Evolutionary conservation across 2,329 filamentous ascomycete species (phyloP).

Genomic region (Fusarium torulosum): DNA sequence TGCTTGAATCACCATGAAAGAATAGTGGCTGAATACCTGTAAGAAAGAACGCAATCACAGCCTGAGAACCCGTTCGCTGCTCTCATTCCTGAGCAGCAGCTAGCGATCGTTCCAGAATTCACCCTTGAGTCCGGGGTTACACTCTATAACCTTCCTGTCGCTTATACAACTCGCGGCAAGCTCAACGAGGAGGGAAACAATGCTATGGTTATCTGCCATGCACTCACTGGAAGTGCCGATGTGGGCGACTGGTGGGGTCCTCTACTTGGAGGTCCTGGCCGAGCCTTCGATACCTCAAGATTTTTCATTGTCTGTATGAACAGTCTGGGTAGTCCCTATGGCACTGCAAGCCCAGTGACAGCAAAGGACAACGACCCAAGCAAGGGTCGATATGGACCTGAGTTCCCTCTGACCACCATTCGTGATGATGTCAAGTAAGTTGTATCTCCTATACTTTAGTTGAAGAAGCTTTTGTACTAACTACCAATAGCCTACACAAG

Average conservation of each 20-base stretch:
- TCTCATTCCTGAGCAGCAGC: constrained; percentile 88
- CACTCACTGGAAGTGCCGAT: constrained; percentile 86
- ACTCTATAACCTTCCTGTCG: constrained; percentile 79
- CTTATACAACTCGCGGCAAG: constrained; percentile 74
- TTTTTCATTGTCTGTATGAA: constrained; percentile 92
- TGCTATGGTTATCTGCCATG: constrained; percentile 84
- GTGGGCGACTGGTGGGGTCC: constrained; percentile 92
- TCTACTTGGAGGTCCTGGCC: constrained; percentile 79
- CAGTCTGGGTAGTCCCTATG: constrained; percentile 86
- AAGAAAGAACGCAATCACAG: constrained; percentile 76
- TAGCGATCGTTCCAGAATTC: constrained; percentile 88
- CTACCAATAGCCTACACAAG: constrained; percentile 74
- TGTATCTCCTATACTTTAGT: too few relatives aligned
- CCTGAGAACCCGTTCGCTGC: constrained; percentile 91
- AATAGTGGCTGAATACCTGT: constrained; percentile 71
- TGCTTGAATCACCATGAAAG: constrained; percentile 46
- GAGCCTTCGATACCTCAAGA: constrained; percentile 82
- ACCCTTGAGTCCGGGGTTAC: constrained; percentile 92
- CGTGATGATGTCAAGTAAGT: constrained; percentile 91
- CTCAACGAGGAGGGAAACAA: constrained; percentile 72
- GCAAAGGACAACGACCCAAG: constrained; percentile 82
- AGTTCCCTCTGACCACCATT: constrained; percentile 96
- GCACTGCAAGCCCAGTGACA: constrained; percentile 89
- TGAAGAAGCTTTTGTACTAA: constrained; percentile 28
- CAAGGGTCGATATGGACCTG: constrained; percentile 87